Evolutionary conservation across 345 rosid species (phyloP).

Genomic region (Pistacia atlantica): DNA sequence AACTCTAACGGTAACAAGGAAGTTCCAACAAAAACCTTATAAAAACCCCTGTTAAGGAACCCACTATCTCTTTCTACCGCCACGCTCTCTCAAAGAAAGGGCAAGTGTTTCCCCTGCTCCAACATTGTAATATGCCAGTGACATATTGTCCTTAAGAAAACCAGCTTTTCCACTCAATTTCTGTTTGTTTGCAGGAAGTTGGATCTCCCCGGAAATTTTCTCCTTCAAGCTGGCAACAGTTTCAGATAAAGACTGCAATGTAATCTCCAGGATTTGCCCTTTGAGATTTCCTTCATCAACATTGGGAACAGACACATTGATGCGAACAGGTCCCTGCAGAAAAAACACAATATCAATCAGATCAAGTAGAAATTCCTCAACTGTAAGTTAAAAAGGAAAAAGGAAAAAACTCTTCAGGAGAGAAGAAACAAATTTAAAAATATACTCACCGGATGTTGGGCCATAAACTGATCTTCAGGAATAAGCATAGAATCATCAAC

Average conservation of each 20-base stretch:
- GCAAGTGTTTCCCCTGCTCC: constrained; percentile 46
- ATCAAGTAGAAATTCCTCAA: neutral
- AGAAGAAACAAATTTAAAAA: constrained; percentile 1
- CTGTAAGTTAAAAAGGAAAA: neutral
- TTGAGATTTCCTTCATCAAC: constrained; percentile 64
- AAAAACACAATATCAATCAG: neutral
- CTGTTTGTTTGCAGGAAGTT: constrained; percentile 66
- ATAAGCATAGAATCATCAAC: constrained; percentile 78
- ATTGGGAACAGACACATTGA: constrained; percentile 51
- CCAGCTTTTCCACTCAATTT: constrained; percentile 67
- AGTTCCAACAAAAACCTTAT: constrained; percentile 25
- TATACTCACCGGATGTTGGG: constrained; percentile 48
- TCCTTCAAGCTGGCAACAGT: constrained; percentile 64
- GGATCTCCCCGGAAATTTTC: constrained; percentile 67
- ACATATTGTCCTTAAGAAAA: constrained; percentile 63
- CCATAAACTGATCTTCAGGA: constrained; percentile 60
- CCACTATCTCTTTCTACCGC: constrained; percentile 62
- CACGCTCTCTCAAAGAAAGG: constrained; percentile 61
- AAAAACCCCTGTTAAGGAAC: neutral
- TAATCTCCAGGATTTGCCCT: constrained; percentile 60
- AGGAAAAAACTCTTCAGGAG: neutral
- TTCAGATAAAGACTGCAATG: constrained; percentile 53
- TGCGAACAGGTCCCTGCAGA: constrained; percentile 54
- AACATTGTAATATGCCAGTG: constrained; percentile 55
- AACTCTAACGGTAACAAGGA: neutral